phyloP scores from a whole-genome alignment of 129 eudicot genomes.

The Calendula officinalis region DNA sequence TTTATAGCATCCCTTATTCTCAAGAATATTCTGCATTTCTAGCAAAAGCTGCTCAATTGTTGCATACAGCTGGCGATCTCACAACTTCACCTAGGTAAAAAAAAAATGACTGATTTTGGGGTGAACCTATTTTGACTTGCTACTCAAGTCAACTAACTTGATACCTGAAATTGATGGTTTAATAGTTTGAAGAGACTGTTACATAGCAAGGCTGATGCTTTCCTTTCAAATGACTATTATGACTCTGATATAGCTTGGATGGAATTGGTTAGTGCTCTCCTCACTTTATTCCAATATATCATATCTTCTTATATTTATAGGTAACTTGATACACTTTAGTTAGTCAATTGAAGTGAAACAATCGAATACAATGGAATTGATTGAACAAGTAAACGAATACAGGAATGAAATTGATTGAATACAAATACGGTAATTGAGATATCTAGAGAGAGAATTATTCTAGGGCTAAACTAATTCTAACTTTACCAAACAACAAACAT shows the following conservation, averaged over 20 bases:
- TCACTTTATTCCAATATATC: not conserved
- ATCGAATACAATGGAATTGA: no score
- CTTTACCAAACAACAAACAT: no score
- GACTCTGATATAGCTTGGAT: conserved; percentile 98
- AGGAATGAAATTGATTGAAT: no score
- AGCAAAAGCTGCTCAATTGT: conserved; percentile 58
- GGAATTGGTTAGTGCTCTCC: conserved; percentile 68
- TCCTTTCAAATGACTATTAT: conserved; percentile 89
- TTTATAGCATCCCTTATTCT: conserved; percentile 70
- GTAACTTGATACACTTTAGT: no score
- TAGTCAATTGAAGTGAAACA: no score
- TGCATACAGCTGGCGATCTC: conserved; percentile 77
- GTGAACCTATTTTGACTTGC: no score
- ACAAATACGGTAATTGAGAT: no score
- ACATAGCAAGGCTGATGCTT: conserved; percentile 89
- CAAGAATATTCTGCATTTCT: conserved; percentile 57
- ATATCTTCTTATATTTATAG: no score
- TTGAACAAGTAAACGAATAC: no score
- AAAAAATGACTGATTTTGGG: no score
- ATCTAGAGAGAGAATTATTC: no score
- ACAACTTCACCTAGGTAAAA: conserved; percentile 70
- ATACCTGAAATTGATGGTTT: conserved; percentile 11
- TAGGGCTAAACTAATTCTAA: no score
- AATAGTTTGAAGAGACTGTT: conserved; percentile 83
- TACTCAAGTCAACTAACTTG: not conserved